phyloP scores from a whole-genome alignment of 768 basidiomycete species.

The Ramaria rubella region DNA sequence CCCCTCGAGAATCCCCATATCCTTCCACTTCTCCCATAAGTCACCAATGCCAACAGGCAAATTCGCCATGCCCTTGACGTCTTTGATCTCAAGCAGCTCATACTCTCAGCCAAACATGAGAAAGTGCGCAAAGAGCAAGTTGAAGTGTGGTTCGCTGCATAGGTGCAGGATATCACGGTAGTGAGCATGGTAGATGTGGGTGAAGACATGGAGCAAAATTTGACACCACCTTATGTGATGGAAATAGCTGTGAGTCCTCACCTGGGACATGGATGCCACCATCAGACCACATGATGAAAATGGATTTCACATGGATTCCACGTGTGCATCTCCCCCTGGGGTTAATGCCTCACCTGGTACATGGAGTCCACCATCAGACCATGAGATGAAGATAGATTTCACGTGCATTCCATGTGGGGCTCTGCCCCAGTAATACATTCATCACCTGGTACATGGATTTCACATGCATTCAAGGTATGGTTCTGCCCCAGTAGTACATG shows the following conservation, averaged over 20 bases:
- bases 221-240: conserved; percentile 91
- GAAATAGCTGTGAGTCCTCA: conserved; percentile 83
- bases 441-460: too few species aligned
- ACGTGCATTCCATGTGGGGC: too few species aligned
- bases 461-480: too few species aligned
- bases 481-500: too few species aligned
- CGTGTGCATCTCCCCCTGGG: too few species aligned
- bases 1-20: conserved; percentile 66
- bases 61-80: conserved; percentile 65
- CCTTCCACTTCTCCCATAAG: conserved; percentile 86
- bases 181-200: conserved; percentile 95
- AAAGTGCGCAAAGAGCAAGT: conserved; percentile 97
- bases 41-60: conserved; percentile 62
- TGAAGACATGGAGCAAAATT: conserved; percentile 92
- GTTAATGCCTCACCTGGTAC: too few species aligned
- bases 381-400: too few species aligned
- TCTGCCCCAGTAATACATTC: too few species aligned
- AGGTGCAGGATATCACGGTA: conserved; percentile 88
- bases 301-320: too few species aligned
- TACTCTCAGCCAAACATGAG: conserved; percentile 93
- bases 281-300: too few species aligned
- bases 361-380: too few species aligned
- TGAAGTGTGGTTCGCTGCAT: conserved; percentile 91
- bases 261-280: too few species aligned
- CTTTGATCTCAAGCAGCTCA: conserved; percentile 82